Evolutionary conservation across 1,139 yeast genomes (phyloP).

Genomic region (Kazachstania sp.): DNA sequence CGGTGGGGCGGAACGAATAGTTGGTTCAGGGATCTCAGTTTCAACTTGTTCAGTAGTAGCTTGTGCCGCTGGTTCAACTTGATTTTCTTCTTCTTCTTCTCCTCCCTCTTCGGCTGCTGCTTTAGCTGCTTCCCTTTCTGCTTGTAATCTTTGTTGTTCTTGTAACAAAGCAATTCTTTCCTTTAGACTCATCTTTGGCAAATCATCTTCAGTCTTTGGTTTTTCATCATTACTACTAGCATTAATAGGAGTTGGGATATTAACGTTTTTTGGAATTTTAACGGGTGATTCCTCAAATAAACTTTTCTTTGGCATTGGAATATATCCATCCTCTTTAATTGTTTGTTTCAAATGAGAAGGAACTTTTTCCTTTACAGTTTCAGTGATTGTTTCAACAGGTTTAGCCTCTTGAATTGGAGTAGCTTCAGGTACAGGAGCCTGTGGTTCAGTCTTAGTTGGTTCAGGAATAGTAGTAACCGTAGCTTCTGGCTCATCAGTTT

Average conservation of each 20-base stretch:
- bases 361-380: background rate
- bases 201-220: conserved; percentile 33
- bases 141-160: conserved; percentile 73
- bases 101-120: conserved; percentile 8
- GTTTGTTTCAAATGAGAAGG: conserved; percentile 5
- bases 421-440: background rate
- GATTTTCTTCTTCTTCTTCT: conserved; percentile 5
- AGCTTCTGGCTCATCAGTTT: background rate
- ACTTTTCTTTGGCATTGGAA: conserved; percentile 11
- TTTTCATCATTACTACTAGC: conserved; percentile 1
- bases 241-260: conserved; percentile 15
- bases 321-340: conserved; percentile 9
- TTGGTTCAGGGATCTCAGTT: background rate
- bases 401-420: background rate
- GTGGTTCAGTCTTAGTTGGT: background rate
- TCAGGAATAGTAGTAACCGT: conserved; percentile 1
- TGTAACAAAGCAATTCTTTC: conserved; percentile 82
- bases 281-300: conserved; percentile 6
- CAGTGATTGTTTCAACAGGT: background rate
- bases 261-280: background rate
- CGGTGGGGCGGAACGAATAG: background rate
- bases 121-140: conserved; percentile 36
- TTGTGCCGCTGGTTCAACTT: too few relatives aligned
- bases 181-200: conserved; percentile 71
- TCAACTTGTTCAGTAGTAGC: background rate